Conservation (phyloP, 2,329 filamentous ascomycete genomes). For the Metarhizium anisopliae region DNA sequence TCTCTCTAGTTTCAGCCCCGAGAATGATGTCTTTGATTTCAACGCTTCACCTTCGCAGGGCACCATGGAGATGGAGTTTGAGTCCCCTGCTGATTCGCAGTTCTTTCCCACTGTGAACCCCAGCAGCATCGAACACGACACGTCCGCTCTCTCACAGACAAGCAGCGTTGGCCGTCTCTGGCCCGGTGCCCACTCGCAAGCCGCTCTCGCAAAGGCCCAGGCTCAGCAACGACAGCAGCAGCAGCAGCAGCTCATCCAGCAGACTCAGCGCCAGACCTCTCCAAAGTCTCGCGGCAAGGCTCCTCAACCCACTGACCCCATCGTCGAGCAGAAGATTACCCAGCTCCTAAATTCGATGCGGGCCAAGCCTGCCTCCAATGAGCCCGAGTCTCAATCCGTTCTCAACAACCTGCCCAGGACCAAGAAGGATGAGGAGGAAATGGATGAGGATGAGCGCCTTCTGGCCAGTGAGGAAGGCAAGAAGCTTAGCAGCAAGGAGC, state of each 20-base stretch:
- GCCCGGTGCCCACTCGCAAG: constrained; percentile 90
- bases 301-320: constrained; percentile 51
- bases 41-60: constrained; percentile 55
- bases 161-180: constrained; percentile 65
- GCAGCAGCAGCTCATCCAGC: constrained; percentile 26
- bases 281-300: constrained; percentile 42
- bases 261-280: constrained; percentile 38
- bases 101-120: constrained; percentile 65
- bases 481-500: constrained; percentile 97
- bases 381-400: constrained; percentile 34
- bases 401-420: constrained; percentile 61
- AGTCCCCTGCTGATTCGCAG: constrained; percentile 44
- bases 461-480: constrained; percentile 97
- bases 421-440: constrained; percentile 94
- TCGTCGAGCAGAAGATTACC: constrained; percentile 87
- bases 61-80: constrained; percentile 53
- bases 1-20: constrained; percentile 46
- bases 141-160: constrained; percentile 40
- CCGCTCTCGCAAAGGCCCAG: constrained; percentile 65
- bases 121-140: constrained; percentile 56
- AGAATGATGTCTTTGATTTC: constrained; percentile 64
- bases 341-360: constrained; percentile 90
- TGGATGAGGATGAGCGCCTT: constrained; percentile 94
- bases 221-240: constrained; percentile 52
- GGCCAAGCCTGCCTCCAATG: constrained; percentile 52